phyloP scores from a whole-genome alignment of 2,329 filamentous ascomycete species.

The Verticillium dahliae region DNA sequence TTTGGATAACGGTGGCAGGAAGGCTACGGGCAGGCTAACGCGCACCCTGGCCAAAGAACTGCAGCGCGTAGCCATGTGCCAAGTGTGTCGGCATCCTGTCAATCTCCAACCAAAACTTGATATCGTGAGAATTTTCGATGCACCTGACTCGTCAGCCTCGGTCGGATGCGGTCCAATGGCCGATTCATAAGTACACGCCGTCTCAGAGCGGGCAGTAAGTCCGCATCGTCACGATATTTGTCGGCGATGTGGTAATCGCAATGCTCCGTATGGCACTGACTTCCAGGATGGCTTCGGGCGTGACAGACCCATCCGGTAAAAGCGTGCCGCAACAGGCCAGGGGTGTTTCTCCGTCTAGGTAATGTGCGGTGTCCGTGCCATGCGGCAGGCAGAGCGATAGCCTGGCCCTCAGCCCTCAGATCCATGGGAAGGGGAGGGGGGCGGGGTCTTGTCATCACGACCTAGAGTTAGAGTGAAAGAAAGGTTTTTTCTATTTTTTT shows the following conservation, averaged over 20 bases:
- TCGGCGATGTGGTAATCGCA: neutral
- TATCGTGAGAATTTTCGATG: slow-evolving; percentile 1
- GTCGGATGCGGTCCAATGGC: neutral
- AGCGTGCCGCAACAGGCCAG: neutral
- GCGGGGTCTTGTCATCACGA: too few relatives aligned
- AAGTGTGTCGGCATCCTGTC: neutral
- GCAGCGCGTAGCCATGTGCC: neutral
- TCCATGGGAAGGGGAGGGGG: too few relatives aligned
- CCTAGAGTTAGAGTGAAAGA: too few relatives aligned
- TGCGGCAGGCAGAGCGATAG: neutral
- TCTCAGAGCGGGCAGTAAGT: neutral
- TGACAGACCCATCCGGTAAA: neutral
- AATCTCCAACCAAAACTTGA: neutral
- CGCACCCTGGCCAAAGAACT: neutral
- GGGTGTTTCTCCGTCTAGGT: neutral
- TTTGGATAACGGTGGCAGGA: neutral
- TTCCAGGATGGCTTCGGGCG: neutral
- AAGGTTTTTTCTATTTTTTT: too few relatives aligned
- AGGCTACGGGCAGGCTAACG: neutral
- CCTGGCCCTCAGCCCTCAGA: neutral
- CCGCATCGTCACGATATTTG: neutral
- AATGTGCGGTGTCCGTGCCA: neutral
- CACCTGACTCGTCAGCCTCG: slow-evolving; percentile 1
- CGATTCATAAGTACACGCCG: neutral
- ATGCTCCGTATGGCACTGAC: neutral